A percentile compares a stretch with the other conserved stretches of the same genome.
Conservation (phyloP, 768 basidiomycete species). For the Amanita molliuscula region DNA sequence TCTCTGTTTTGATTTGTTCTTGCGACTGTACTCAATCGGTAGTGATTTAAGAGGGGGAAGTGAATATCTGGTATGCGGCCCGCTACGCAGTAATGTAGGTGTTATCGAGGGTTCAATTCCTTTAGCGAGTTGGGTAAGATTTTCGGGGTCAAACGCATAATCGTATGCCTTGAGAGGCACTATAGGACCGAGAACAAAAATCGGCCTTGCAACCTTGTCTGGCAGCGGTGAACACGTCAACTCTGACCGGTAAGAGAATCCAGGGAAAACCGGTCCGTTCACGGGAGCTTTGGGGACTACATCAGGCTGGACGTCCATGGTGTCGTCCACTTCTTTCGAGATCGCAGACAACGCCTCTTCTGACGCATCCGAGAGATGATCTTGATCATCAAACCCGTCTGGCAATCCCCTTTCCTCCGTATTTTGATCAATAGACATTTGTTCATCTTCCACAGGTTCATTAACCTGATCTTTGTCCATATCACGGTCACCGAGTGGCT, state of each 20-base stretch:
- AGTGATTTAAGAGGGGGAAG: constrained; percentile 46
- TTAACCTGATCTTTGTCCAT: neutral
- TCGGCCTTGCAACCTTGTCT: constrained; percentile 9
- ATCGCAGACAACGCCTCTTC: neutral
- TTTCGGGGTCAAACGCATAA: constrained; percentile 2
- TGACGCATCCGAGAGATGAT: neutral
- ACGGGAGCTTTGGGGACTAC: neutral
- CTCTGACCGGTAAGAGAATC: neutral
- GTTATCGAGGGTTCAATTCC: constrained; percentile 6
- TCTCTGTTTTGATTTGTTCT: constrained; percentile 24
- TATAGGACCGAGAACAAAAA: constrained; percentile 20
- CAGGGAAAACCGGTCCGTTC: neutral
- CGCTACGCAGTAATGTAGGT: constrained; percentile 20
- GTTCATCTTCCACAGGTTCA: neutral
- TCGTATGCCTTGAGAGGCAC: constrained; percentile 8
- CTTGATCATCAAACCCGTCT: neutral
- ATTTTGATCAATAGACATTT: neutral
- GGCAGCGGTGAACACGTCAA: constrained; percentile 8
- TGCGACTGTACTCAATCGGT: constrained; percentile 40
- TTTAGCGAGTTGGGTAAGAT: constrained; percentile 5
- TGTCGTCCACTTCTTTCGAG: neutral
- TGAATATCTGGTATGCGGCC: constrained; percentile 37
- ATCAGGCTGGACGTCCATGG: constrained; percentile 1
- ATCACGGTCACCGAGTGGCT: neutral
- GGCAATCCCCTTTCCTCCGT: neutral